phyloP scores from a whole-genome alignment of 2,329 filamentous ascomycete species.

The Hansfordia pulvinata region DNA sequence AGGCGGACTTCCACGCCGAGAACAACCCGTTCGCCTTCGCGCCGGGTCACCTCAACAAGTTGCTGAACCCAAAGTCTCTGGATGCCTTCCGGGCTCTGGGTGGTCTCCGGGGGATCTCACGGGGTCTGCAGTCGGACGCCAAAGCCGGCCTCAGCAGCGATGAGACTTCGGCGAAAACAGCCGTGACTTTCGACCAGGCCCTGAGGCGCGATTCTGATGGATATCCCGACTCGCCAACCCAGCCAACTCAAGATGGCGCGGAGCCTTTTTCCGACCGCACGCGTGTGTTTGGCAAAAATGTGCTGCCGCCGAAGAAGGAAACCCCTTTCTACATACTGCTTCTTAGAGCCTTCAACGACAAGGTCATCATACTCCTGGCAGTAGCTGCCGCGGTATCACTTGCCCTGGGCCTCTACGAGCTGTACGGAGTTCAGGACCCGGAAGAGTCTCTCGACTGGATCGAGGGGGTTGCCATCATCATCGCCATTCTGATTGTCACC shows the following conservation, averaged over 20 bases:
- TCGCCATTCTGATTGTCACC: conserved; percentile 48
- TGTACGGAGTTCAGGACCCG: conserved; percentile 30
- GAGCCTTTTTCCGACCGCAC: conserved; percentile 34
- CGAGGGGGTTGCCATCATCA: conserved; percentile 47
- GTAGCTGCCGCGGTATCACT: conserved; percentile 56
- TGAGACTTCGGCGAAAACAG: conserved; percentile 30
- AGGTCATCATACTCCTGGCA: conserved; percentile 57
- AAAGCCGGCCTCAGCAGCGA: conserved; percentile 54
- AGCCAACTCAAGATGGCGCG: conserved; percentile 3
- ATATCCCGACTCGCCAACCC: conserved; percentile 5
- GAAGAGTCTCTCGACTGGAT: conserved; percentile 42
- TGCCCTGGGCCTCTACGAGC: conserved; percentile 56
- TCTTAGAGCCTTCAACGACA: conserved; percentile 63
- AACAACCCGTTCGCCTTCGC: conserved; percentile 63
- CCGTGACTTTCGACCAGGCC: conserved; percentile 17
- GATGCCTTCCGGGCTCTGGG: conserved; percentile 58
- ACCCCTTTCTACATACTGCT: conserved; percentile 44
- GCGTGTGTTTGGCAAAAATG: conserved; percentile 45
- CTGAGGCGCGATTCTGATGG: conserved; percentile 10
- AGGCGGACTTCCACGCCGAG: conserved; percentile 53
- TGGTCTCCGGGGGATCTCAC: conserved; percentile 54
- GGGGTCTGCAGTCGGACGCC: conserved; percentile 51
- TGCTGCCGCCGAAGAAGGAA: conserved; percentile 44
- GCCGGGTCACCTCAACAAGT: conserved; percentile 59
- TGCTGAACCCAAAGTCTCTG: conserved; percentile 63